These are phyloP conservation scores for Magnaporthiopsis rhizophila DNA, from an alignment of 2,329 filamentous ascomycete genomes.

Conservation along the genomic window DNA sequence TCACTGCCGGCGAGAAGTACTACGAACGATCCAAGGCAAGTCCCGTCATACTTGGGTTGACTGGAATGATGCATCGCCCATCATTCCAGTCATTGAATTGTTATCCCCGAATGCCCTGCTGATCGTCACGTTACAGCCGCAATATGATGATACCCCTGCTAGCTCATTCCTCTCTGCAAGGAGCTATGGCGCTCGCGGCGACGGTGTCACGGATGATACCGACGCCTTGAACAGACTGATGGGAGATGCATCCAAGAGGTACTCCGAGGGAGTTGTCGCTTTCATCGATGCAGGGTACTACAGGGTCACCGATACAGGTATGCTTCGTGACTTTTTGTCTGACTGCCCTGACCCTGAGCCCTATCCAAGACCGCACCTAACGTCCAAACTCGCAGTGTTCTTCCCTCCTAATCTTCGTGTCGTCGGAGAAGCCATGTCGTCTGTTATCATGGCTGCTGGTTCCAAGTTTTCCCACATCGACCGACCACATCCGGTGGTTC, in stretches of 20 bases:
- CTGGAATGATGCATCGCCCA: too few relatives aligned
- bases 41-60: background rate
- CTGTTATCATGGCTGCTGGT: slow-evolving; percentile 48
- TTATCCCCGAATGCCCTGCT: background rate
- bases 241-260: slow-evolving; percentile 18
- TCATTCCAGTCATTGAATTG: background rate
- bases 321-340: background rate
- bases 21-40: slow-evolving; percentile 52
- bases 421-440: slow-evolving; percentile 47
- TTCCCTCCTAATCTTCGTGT: slow-evolving; percentile 42
- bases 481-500: slow-evolving; percentile 54
- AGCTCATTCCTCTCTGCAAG: slow-evolving; percentile 40
- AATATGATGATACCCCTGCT: slow-evolving; percentile 52
- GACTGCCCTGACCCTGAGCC: background rate
- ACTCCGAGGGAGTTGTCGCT: slow-evolving; percentile 39
- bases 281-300: slow-evolving; percentile 59
- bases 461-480: slow-evolving; percentile 46
- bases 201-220: slow-evolving; percentile 53
- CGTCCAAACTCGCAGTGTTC: slow-evolving; percentile 30
- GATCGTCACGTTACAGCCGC: slow-evolving; percentile 34
- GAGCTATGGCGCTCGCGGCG: slow-evolving; percentile 29
- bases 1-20: slow-evolving; percentile 43
- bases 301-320: slow-evolving; percentile 36
- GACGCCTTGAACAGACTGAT: slow-evolving; percentile 32
- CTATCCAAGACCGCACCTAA: background rate